Conservation (phyloP, 1,284 basidiomycete species). For the Inonotus obliquus region DNA sequence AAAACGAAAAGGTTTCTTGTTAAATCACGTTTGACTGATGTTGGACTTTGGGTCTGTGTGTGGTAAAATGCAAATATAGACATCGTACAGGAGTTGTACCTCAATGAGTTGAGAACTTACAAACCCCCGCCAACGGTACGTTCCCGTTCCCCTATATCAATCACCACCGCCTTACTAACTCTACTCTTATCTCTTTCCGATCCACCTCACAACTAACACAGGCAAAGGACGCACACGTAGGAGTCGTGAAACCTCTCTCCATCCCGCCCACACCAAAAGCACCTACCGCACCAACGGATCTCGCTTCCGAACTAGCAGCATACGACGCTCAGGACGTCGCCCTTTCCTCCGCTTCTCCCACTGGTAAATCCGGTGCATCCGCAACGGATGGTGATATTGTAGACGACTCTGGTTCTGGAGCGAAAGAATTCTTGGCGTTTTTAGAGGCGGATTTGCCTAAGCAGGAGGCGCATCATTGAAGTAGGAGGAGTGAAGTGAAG, state of each 20-base stretch:
- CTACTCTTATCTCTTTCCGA: neutral
- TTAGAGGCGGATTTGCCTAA: slow-evolving; percentile 58
- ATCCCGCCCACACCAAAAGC: slow-evolving; percentile 63
- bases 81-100: slow-evolving; percentile 88
- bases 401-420: slow-evolving; percentile 39
- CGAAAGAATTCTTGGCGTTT: slow-evolving; percentile 56
- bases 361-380: slow-evolving; percentile 21
- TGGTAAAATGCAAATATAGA: slow-evolving; percentile 43
- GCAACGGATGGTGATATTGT: slow-evolving; percentile 28
- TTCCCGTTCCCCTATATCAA: slow-evolving; percentile 22
- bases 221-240: slow-evolving; percentile 83
- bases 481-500: neutral
- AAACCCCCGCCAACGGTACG: slow-evolving; percentile 60
- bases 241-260: slow-evolving; percentile 70
- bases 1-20: neutral
- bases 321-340: slow-evolving; percentile 78
- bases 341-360: slow-evolving; percentile 32
- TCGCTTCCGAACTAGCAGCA: slow-evolving; percentile 76
- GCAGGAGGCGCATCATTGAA: slow-evolving; percentile 47
- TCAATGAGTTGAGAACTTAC: slow-evolving; percentile 88
- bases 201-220: slow-evolving; percentile 29
- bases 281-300: slow-evolving; percentile 70
- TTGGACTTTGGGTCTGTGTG: neutral
- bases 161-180: slow-evolving; percentile 4
- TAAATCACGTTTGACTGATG: neutral